phyloP scores from a whole-genome alignment of 1,284 basidiomycete species.

The Bjerkandera adusta region DNA sequence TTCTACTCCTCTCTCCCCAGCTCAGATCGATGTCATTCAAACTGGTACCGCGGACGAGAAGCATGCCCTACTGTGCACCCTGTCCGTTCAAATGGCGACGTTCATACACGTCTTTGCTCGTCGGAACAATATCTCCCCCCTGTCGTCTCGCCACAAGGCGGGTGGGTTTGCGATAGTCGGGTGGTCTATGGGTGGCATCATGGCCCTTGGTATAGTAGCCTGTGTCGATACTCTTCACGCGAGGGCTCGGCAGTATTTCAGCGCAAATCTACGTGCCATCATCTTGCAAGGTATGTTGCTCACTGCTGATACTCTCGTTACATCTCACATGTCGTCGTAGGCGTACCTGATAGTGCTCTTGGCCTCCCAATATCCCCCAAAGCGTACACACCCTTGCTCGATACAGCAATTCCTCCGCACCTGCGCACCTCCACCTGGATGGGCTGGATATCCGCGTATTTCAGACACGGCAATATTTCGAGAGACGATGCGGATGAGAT shows the following conservation, averaged over 20 bases:
- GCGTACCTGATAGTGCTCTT: constrained; percentile 25
- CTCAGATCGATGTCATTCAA: constrained; percentile 21
- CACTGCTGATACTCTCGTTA: background rate
- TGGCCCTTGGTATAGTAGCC: constrained; percentile 27
- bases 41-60: constrained; percentile 25
- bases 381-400: constrained; percentile 20
- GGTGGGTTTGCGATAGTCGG: constrained; percentile 36
- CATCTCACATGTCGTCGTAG: constrained; percentile 16
- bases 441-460: constrained; percentile 34
- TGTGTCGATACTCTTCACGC: constrained; percentile 23
- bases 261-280: constrained; percentile 23
- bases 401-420: constrained; percentile 20
- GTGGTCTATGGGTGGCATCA: constrained; percentile 35
- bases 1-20: constrained; percentile 20
- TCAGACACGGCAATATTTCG: constrained; percentile 32
- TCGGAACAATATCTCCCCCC: constrained; percentile 25
- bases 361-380: constrained; percentile 21
- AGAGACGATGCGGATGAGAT: constrained; percentile 23
- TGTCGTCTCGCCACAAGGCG: constrained; percentile 23
- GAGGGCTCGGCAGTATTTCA: constrained; percentile 20
- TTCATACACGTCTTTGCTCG: constrained; percentile 35
- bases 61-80: constrained; percentile 20
- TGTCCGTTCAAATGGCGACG: constrained; percentile 30
- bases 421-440: constrained; percentile 20
- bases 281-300: constrained; percentile 31